A percentile compares a stretch with the other conserved stretches of the same genome.
Evolutionary conservation across 371 early-diverging fungal species (phyloP).

Genomic region (Coemansia sp.): DNA sequence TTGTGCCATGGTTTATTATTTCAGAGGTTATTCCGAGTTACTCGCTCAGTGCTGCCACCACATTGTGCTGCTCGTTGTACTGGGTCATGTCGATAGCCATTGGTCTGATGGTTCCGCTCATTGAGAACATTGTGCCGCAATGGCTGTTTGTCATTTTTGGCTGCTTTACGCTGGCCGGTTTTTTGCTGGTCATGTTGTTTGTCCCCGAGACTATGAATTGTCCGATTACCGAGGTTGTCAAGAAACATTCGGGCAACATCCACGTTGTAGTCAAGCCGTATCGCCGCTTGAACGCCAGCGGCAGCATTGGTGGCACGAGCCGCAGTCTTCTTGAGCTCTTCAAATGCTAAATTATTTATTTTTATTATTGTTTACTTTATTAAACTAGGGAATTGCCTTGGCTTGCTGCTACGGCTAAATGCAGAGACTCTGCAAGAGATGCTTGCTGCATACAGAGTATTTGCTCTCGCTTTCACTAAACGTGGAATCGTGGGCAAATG

Average conservation of each 20-base stretch:
- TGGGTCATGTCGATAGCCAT: constrained; percentile 69
- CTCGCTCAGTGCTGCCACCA: constrained; percentile 66
- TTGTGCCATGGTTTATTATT: constrained; percentile 80
- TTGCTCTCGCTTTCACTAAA: too few relatives aligned
- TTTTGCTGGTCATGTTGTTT: constrained; percentile 59
- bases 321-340: constrained; percentile 1
- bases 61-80: constrained; percentile 66
- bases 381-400: neutral
- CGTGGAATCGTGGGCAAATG: too few relatives aligned
- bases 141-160: constrained; percentile 76
- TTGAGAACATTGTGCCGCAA: constrained; percentile 59
- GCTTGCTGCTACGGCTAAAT: too few relatives aligned
- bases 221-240: constrained; percentile 43
- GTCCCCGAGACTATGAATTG: constrained; percentile 81
- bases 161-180: constrained; percentile 47
- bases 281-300: neutral
- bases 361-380: neutral
- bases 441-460: too few relatives aligned
- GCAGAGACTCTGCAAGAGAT: neutral
- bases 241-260: constrained; percentile 8
- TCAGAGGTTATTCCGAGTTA: constrained; percentile 75
- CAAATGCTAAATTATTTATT: neutral
- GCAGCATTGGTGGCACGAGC: neutral
- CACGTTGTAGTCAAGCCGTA: constrained; percentile 4
- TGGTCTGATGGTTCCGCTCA: constrained; percentile 58